Percentiles rank a stretch among this genome's conserved stretches.
phyloP scores from a whole-genome alignment of 78 protist genomes.

The slime mould (Dictyostelium discoideum) region DNA sequence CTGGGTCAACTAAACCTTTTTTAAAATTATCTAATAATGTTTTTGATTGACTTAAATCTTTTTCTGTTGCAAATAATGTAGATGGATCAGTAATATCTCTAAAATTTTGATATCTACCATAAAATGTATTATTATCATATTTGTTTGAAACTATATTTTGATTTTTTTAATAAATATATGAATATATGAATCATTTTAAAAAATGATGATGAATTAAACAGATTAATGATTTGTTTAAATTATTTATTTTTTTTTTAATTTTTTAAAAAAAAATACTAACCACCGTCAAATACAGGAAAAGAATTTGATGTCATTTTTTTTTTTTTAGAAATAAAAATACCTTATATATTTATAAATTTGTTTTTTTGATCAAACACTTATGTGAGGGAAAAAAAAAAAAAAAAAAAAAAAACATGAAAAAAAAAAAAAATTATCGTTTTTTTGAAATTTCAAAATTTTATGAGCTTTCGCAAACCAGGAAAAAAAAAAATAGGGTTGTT shows the following conservation, averaged over 20 bases:
- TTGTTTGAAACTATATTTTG: constrained; percentile 28
- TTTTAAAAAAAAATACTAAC: constrained; percentile 26
- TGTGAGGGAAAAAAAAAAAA: no score
- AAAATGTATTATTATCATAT: constrained; percentile 73
- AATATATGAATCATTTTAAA: no score
- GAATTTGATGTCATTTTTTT: background rate
- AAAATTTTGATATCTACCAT: constrained; percentile 82
- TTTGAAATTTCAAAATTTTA: background rate
- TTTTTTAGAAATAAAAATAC: background rate
- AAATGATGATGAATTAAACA: no score
- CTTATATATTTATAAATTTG: no score
- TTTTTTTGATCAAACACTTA: no score
- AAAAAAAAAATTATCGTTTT: background rate
- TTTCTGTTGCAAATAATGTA: constrained; percentile 56
- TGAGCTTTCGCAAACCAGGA: background rate
- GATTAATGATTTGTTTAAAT: background rate
- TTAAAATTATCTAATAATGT: constrained; percentile 69
- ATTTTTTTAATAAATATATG: no score
- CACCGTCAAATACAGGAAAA: constrained; percentile 43
- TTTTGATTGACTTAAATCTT: constrained; percentile 26
- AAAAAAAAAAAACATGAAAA: no score
- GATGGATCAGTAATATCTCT: constrained; percentile 82
- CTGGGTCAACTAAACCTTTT: constrained; percentile 53
- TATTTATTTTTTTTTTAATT: background rate
- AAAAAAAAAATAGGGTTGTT: background rate